Percentiles rank a stretch among this genome's conserved stretches.
These are phyloP conservation scores for Raddia guianensis DNA, from an alignment of 176 grass and related monocot genomes.

Conservation along the genomic window DNA sequence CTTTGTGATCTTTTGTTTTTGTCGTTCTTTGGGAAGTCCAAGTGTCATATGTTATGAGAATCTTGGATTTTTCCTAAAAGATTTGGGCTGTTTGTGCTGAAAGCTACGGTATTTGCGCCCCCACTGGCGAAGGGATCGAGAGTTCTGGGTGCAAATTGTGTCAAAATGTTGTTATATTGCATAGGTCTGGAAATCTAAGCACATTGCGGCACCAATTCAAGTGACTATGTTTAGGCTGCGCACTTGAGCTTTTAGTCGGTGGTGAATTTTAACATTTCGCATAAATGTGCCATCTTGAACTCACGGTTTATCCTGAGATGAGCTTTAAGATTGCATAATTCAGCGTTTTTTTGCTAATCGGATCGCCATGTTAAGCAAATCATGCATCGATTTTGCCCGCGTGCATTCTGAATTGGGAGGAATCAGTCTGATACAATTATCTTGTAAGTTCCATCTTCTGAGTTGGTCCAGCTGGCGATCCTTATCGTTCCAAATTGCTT, in stretches of 20 bases:
- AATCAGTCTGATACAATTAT: background rate
- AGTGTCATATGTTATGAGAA: background rate
- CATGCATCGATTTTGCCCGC: conserved; percentile 2
- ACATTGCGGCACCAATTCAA: background rate
- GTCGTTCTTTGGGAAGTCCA: background rate
- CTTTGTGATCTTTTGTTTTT: conserved; percentile 18
- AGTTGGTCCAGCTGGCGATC: conserved; percentile 31
- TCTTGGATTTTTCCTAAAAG: background rate
- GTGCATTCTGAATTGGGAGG: background rate
- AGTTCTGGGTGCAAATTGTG: background rate
- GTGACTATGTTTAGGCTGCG: background rate
- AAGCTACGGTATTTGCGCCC: background rate
- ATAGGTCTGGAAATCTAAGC: background rate
- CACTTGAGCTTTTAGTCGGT: background rate
- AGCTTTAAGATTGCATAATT: background rate
- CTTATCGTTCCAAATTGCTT: conserved; percentile 29
- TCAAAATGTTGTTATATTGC: background rate
- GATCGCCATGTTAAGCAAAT: background rate
- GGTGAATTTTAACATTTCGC: conserved; percentile 8
- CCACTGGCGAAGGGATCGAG: conserved; percentile 1
- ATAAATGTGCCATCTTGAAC: background rate
- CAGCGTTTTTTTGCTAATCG: background rate
- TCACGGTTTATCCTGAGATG: background rate
- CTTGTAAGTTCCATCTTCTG: background rate
- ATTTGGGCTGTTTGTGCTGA: conserved; percentile 25